Conservation (phyloP, 2,329 filamentous ascomycete species). For the Blastomyces gilchristii region DNA sequence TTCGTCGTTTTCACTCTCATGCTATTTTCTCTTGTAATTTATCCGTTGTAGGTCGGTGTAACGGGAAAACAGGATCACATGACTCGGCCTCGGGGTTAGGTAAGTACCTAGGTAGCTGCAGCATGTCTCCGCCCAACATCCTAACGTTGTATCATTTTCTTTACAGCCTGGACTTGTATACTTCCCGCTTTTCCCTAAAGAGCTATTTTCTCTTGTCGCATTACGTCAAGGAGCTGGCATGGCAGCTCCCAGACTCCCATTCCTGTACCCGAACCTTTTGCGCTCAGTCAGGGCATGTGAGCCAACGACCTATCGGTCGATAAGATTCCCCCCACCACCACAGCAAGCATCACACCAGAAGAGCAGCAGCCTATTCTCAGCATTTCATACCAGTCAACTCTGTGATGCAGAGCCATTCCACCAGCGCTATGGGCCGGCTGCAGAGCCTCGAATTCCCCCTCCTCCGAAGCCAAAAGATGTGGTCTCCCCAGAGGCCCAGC, state of each 20-base stretch:
- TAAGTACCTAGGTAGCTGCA: not conserved
- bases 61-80: not conserved
- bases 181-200: not conserved
- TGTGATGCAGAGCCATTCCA: conserved; percentile 32
- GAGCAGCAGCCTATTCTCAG: conserved; percentile 20
- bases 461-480: conserved; percentile 25
- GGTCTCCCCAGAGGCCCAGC: conserved; percentile 5
- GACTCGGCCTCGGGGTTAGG: not conserved
- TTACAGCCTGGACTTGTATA: not conserved
- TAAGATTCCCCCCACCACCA: conserved; percentile 26
- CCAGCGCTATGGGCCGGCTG: conserved; percentile 39
- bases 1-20: no score
- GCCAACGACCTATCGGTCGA: conserved; percentile 34
- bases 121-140: not conserved
- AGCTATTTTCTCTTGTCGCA: not conserved
- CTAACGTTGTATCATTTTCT: not conserved
- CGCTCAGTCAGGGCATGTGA: conserved; percentile 44
- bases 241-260: conserved; percentile 53
- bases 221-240: conserved; percentile 32
- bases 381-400: conserved; percentile 30
- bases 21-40: no score
- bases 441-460: conserved; percentile 33
- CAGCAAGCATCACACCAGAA: conserved; percentile 1
- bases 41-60: not conserved
- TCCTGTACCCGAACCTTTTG: conserved; percentile 59